Conservation (phyloP, 208 protist species). For the Novymonas esmeraldas region DNA sequence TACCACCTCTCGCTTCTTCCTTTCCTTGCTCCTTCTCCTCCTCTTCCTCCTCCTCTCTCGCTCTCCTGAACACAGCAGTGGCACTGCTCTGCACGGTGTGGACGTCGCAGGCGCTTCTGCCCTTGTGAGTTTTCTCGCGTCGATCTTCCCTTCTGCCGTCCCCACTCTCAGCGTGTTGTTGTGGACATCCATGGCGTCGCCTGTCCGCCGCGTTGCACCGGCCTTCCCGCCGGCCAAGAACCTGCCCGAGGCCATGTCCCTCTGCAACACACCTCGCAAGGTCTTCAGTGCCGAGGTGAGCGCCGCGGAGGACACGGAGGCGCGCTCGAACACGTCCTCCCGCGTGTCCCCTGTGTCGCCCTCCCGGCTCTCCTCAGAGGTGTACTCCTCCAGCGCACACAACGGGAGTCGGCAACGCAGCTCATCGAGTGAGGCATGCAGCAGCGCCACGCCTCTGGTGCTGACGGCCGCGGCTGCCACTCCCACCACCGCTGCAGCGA, state of each 20-base stretch:
- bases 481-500: too few relatives aligned
- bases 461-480: too few relatives aligned
- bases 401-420: constrained; percentile 6
- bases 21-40: neutral
- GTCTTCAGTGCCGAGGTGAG: constrained; percentile 13
- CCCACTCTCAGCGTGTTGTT: neutral
- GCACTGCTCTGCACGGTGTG: too few relatives aligned
- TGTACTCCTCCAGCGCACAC: constrained; percentile 1
- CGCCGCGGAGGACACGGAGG: neutral
- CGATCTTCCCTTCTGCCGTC: neutral
- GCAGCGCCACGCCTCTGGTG: neutral
- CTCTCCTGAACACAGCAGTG: too few relatives aligned
- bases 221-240: constrained; percentile 6
- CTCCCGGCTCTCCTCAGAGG: constrained; percentile 4
- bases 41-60: too few relatives aligned
- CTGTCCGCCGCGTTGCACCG: too few relatives aligned
- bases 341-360: neutral
- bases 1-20: neutral
- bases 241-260: constrained; percentile 35
- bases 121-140: neutral
- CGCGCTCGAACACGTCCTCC: neutral
- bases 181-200: too few relatives aligned
- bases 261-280: constrained; percentile 9
- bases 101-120: neutral
- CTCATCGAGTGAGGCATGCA: neutral